These are phyloP conservation scores for Globisporangium solare DNA, from an alignment of 352 stramenopile genomes.

Conservation along the genomic window DNA sequence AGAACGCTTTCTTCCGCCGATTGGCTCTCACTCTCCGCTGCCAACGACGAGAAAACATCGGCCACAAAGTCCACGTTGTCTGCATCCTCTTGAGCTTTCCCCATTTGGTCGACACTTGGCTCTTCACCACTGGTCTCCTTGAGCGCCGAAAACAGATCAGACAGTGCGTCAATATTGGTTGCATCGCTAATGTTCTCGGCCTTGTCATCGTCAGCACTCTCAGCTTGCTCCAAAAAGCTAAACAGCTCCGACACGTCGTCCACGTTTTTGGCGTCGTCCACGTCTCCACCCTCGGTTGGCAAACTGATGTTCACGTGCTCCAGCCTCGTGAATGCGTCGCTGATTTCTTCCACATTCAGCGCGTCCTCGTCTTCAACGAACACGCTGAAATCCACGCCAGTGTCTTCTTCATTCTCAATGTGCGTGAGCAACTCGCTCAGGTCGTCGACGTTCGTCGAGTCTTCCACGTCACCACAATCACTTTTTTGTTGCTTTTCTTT, in stretches of 20 bases:
- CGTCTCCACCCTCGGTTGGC: conserved; percentile 6
- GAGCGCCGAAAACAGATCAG: conserved; percentile 3
- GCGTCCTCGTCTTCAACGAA: conserved; percentile 48
- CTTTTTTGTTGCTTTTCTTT: conserved; percentile 19
- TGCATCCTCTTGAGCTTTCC: conserved; percentile 10
- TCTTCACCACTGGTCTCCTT: conserved; percentile 1
- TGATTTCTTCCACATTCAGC: conserved; percentile 55
- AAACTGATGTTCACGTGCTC: conserved; percentile 16
- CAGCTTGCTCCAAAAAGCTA: conserved; percentile 11
- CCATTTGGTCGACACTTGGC: background rate
- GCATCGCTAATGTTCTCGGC: background rate
- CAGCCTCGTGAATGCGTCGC: conserved; percentile 37
- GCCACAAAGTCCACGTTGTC: conserved; percentile 17
- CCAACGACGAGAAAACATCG: conserved; percentile 23
- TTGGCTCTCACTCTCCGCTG: conserved; percentile 13
- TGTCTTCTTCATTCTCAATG: conserved; percentile 35
- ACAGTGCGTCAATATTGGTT: conserved; percentile 4
- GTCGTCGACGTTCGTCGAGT: conserved; percentile 45
- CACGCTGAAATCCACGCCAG: conserved; percentile 37
- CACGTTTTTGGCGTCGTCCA: conserved; percentile 21
- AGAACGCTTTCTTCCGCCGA: background rate
- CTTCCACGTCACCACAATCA: conserved; percentile 20
- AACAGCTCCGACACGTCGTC: conserved; percentile 24
- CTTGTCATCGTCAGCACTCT: background rate
- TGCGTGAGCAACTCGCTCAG: conserved; percentile 50